These are phyloP conservation scores for Wickerhamomyces subpelliculosus DNA, from an alignment of 805 yeast genomes.

Conservation along the genomic window DNA sequence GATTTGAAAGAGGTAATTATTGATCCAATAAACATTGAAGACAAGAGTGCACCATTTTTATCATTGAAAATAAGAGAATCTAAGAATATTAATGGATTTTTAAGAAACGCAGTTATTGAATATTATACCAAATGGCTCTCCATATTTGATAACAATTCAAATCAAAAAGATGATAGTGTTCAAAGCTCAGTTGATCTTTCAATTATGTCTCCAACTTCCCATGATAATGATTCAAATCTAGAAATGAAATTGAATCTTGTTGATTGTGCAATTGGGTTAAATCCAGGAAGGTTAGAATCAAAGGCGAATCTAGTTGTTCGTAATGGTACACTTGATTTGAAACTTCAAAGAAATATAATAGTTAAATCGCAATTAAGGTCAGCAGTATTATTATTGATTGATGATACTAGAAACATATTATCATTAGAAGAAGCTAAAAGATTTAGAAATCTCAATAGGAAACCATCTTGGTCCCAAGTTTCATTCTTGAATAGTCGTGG, in stretches of 20 bases:
- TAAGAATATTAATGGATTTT: conserved; percentile 31
- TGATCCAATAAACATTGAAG: conserved; percentile 26
- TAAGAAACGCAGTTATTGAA: conserved; percentile 43
- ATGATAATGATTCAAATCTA: conserved; percentile 3
- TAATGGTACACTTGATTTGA: conserved; percentile 48
- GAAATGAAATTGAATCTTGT: conserved; percentile 21
- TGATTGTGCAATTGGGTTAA: conserved; percentile 55
- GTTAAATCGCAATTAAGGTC: conserved; percentile 43
- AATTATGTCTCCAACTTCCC: not conserved
- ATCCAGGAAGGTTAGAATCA: conserved; percentile 54
- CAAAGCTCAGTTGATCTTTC: not conserved
- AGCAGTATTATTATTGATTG: conserved; percentile 50
- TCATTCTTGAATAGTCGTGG: conserved; percentile 40
- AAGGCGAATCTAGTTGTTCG: conserved; percentile 45
- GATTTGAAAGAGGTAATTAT: conserved; percentile 24
- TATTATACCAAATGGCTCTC: conserved; percentile 57
- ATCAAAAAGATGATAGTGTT: not conserved
- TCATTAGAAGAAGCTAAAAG: conserved; percentile 22
- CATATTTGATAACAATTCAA: conserved; percentile 27
- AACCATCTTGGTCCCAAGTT: conserved; percentile 32
- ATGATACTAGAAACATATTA: conserved; percentile 42
- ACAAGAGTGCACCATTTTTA: conserved; percentile 32
- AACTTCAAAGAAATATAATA: conserved; percentile 27
- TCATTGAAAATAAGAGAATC: conserved; percentile 30
- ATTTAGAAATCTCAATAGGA: conserved; percentile 9